These are phyloP conservation scores for Mychonastes homosphaera DNA, from an alignment of 139 green algal genomes.

Conservation along the genomic window DNA sequence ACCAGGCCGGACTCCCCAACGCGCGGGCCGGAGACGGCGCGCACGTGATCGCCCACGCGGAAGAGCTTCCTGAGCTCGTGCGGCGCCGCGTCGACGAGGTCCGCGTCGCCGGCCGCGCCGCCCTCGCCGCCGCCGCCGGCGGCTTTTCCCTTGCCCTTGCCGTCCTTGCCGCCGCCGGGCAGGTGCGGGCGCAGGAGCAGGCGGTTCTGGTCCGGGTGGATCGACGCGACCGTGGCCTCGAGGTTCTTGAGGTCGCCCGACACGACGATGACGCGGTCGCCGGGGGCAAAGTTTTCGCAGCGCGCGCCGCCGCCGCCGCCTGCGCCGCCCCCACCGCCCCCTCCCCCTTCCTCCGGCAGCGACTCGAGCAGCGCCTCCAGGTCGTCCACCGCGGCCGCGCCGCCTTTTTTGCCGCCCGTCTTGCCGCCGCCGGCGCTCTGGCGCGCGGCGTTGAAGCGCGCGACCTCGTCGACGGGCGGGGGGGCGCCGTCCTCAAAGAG, in stretches of 20 bases:
- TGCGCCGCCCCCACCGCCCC: too few relatives aligned
- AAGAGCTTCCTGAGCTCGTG: constrained; percentile 68
- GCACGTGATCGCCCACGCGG: constrained; percentile 71
- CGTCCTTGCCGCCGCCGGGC: not conserved
- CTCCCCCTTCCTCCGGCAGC: constrained; percentile 20
- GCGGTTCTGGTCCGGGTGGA: constrained; percentile 15
- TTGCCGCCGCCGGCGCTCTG: not conserved
- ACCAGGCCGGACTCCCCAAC: constrained; percentile 78
- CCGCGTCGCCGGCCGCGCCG: too few relatives aligned
- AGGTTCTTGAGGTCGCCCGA: constrained; percentile 79
- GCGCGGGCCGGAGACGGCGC: constrained; percentile 69
- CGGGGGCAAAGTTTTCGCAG: constrained; percentile 16
- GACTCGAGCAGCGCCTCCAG: constrained; percentile 7
- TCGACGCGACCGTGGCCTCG: constrained; percentile 42
- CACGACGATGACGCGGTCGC: constrained; percentile 49
- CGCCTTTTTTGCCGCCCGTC: not conserved
- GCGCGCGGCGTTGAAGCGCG: constrained; percentile 61
- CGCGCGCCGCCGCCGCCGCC: constrained; percentile 8
- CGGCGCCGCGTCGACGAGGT: constrained; percentile 44
- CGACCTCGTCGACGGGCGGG: constrained; percentile 83
- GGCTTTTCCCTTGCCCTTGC: not conserved
- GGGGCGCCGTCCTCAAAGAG: constrained; percentile 42
- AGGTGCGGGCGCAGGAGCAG: constrained; percentile 12
- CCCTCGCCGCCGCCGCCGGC: too few relatives aligned
- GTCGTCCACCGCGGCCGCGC: constrained; percentile 19